Base-by-base conservation (phyloP, 352 stramenopile genomes). In the Thraustochytrium striatum region DNA sequence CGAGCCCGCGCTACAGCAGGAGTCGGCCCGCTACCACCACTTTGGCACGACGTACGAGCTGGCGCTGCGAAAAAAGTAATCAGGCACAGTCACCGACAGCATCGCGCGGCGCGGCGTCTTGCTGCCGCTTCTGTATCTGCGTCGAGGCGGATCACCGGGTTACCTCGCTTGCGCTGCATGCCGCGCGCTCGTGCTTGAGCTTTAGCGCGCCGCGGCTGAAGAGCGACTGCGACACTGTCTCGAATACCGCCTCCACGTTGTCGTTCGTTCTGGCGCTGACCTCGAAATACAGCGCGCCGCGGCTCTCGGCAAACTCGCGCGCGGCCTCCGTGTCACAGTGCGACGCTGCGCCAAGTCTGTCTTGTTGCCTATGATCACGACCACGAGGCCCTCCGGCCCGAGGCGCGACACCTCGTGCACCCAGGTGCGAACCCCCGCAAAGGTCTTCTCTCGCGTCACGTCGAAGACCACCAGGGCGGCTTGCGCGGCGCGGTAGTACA, bases 341-440 rank as follows among this genome's bases (percentile, higher is more conserved):
- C 97, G 92, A 59, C 94, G 89, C 2, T 88, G 88, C 83, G 98
- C 94, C 57, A 99, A 88, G 88, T 99, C 97, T 2, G 94, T 92
- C 84, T 99, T 99, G 87, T 99, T 99, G 28, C 72, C 84, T 0
- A 90, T 91, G 19, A 98, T 87, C 7, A 94, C 93, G 69, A 98
- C 97, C 36, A 98, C 91, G 19, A 97, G 91, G 82, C 97, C 97
- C 2, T 94, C 93, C 84, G 99, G 96, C 43, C 96, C 97, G 69
- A 95, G 92, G 78, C 96, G 89, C 86, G 99, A 95, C 53, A 99
- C 87, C 85, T 99, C 97, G 85, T 99, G 99, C 41, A 99, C 95
- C 97, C 97, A 99, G 13, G 90, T 97, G 83, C 99, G 99, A 44
- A 96, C 96, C 9, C 96, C 95, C 25, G 91, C 96, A 82, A 98